Evolutionary conservation across 345 rosid genomes (phyloP), one percentile per base, ranked within the genome.

Genomic region (Anastatica hierochuntica): DNA sequence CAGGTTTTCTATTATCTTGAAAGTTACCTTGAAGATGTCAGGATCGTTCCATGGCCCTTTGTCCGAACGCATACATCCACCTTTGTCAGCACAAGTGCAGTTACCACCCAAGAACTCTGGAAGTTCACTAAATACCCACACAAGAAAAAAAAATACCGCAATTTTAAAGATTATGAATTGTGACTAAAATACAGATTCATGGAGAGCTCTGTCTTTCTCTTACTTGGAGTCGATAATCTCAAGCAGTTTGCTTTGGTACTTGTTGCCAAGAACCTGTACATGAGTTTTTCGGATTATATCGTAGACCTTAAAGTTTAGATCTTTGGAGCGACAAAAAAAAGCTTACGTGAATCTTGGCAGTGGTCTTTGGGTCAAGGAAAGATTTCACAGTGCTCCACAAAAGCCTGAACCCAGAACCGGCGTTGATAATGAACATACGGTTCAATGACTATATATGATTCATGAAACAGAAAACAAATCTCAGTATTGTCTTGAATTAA

Each of bases 361-460:
- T 68, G 60, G 98, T 90, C 69, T 81, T 90, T 39, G 98, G 95
- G 53, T 90, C 96, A 30, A 90, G 83, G 81, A 90, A 90, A 43
- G 77, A 71, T 66, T 87, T 90, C 21, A 87, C 85, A 3, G 95
- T 87, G 81, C 72, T 84, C 98, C 98, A 90, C 56, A 90, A 70
- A 63, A 90, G 83, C 79, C 95, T 82, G 76, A 90, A 90, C 60
- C 95, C 98, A 42, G 92, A 43, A 43, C 96, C 98, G 10, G 92
- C 98, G 74, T 90, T 87, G 63, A 90, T 83, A 76, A 90, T 90
- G 77, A 87, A 87, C 98, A 90, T 87, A 23, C 95, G 85, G 79
- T 84, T 84, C 66, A 90, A 68, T 29, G 96, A 82, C 98, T 90
- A 61, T 36, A 62, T 36, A 62, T 36, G 41, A 23, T 43, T 7